phyloP scores from a whole-genome alignment of 108 stramenopile species.

The Nannochloropsis oceanica region DNA sequence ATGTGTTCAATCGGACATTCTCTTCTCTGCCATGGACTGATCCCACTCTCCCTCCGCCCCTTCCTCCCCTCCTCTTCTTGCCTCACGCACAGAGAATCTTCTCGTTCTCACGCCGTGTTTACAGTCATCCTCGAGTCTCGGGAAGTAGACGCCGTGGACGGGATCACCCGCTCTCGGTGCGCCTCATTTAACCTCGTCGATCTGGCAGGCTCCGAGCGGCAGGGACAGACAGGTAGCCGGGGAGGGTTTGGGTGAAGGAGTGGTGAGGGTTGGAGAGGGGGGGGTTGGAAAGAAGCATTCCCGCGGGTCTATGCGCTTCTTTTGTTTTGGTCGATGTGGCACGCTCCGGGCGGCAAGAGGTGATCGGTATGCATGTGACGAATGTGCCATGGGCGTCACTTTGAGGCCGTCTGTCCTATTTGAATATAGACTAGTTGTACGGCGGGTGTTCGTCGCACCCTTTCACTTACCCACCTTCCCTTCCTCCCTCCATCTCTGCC shows the following conservation, averaged over 20 bases:
- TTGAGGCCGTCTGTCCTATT: too few species aligned
- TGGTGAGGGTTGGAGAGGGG: too few species aligned
- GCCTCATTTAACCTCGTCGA: slow-evolving; percentile 31
- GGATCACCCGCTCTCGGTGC: not conserved
- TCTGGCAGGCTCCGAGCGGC: slow-evolving; percentile 32
- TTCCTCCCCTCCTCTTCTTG: not conserved
- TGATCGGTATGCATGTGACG: not conserved
- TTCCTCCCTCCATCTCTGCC: not conserved
- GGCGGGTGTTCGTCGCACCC: not conserved
- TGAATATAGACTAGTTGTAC: too few species aligned
- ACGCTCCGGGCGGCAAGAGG: slow-evolving; percentile 29
- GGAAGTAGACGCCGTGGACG: not conserved
- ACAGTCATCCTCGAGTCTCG: slow-evolving; percentile 9
- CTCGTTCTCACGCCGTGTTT: slow-evolving; percentile 36
- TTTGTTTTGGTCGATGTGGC: slow-evolving; percentile 37
- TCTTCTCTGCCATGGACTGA: too few species aligned
- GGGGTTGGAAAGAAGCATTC: not conserved
- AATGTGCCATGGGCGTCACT: too few species aligned
- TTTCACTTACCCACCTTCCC: not conserved
- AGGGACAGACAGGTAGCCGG: slow-evolving; percentile 14
- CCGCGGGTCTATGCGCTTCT: not conserved
- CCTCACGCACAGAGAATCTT: not conserved
- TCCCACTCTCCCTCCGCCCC: not conserved
- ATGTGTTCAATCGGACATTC: too few species aligned
- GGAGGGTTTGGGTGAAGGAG: too few species aligned